phyloP scores from a whole-genome alignment of 306 rosid species.

The Canavalia ensiformis region DNA sequence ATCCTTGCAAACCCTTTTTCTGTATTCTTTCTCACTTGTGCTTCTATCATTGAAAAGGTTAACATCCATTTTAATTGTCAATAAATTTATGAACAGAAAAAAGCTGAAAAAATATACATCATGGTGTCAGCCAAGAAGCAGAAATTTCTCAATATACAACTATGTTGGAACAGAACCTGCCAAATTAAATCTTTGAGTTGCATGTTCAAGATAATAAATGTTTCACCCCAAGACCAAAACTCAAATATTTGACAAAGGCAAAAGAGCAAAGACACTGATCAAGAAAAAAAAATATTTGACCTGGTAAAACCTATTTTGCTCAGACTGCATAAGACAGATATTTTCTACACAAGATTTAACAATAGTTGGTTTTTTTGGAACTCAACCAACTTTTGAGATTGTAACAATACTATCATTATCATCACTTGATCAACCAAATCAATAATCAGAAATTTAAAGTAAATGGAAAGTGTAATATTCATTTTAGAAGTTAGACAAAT shows the following conservation, averaged over 20 bases:
- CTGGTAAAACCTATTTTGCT: not conserved
- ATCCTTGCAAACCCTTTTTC: not conserved
- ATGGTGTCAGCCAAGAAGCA: constrained; percentile 7
- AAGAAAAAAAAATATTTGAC: not conserved
- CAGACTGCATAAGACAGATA: not conserved
- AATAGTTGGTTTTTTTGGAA: constrained; percentile 14
- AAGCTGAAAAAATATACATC: not conserved
- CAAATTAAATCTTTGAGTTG: not conserved
- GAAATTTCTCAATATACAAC: constrained; percentile 11
- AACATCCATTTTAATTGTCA: constrained; percentile 5
- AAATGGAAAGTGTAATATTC: not conserved
- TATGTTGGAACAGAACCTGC: constrained; percentile 12
- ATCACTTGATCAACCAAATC: constrained; percentile 11
- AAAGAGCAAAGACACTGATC: not conserved
- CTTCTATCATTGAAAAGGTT: not conserved
- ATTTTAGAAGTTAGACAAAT: not conserved
- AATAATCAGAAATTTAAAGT: constrained; percentile 12
- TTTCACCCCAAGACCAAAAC: constrained; percentile 16
- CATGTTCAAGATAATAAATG: constrained; percentile 22
- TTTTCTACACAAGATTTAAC: constrained; percentile 16
- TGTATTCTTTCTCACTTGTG: not conserved
- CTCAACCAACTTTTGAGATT: constrained; percentile 17
- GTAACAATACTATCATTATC: constrained; percentile 11
- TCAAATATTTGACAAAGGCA: not conserved
- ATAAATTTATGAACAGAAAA: not conserved